Conservation (phyloP, 192 early-diverging fungal species). For the Coemansia sp. region DNA sequence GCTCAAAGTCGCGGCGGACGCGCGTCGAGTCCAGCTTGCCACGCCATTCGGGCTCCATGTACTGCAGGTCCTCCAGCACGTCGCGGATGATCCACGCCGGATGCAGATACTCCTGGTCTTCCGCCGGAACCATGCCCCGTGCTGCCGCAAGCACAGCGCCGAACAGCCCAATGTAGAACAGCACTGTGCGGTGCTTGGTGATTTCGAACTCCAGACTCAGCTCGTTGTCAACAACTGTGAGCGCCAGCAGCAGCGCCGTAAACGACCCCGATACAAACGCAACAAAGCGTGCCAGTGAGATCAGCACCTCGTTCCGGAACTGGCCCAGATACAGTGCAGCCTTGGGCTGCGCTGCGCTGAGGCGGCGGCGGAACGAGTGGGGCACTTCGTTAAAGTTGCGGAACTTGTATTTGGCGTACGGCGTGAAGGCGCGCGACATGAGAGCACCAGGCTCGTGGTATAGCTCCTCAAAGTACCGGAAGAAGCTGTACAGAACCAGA, state of each 20-base stretch:
- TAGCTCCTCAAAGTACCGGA: conserved; percentile 89
- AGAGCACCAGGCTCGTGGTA: conserved; percentile 80
- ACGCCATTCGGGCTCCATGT: conserved; percentile 84
- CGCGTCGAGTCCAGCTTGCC: conserved; percentile 78
- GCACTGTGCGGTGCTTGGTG: conserved; percentile 77
- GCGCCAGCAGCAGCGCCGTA: conserved; percentile 77
- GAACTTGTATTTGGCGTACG: conserved; percentile 88
- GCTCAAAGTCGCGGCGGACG: conserved; percentile 77
- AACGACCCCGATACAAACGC: conserved; percentile 88
- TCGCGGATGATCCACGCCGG: conserved; percentile 73
- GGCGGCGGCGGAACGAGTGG: conserved; percentile 77
- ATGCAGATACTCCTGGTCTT: conserved; percentile 80
- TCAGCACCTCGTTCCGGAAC: conserved; percentile 83
- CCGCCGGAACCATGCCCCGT: conserved; percentile 76
- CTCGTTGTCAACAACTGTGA: conserved; percentile 85
- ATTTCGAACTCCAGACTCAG: conserved; percentile 89
- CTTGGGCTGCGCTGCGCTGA: conserved; percentile 69
- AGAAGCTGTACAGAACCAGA: conserved; percentile 81
- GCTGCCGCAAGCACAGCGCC: conserved; percentile 78
- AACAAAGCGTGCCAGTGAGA: conserved; percentile 81
- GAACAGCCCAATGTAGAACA: conserved; percentile 94
- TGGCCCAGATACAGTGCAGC: conserved; percentile 86
- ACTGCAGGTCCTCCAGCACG: conserved; percentile 87
- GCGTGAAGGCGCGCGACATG: conserved; percentile 78
- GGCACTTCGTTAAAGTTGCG: conserved; percentile 98